Evolutionary conservation across 164 flowering plant species (phyloP).

Genomic region (Stephania japonica): DNA sequence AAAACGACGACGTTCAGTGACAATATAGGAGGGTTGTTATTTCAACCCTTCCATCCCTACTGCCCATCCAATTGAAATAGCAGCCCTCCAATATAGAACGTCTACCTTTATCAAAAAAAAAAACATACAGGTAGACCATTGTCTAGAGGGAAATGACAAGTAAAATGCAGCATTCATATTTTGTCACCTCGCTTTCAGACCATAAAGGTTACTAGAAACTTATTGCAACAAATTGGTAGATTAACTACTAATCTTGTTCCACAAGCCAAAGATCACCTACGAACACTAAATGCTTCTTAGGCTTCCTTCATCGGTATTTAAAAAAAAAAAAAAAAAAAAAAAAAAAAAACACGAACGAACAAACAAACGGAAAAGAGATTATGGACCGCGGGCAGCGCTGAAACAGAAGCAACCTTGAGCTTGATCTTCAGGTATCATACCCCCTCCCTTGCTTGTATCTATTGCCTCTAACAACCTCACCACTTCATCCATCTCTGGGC

Average conservation of each 20-base stretch:
- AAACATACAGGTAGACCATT: background rate
- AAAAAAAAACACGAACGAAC: too few species aligned
- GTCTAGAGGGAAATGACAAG: background rate
- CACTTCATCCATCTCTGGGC: constrained; percentile 88
- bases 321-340: background rate
- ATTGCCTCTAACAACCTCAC: constrained; percentile 73
- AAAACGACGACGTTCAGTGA: too few species aligned
- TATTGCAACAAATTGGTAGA: background rate
- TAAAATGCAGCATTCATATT: background rate
- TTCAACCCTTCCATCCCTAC: too few species aligned
- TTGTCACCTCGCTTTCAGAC: background rate
- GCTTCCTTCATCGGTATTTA: background rate
- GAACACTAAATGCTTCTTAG: background rate
- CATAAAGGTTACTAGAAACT: background rate
- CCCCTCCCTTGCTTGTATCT: constrained; percentile 89
- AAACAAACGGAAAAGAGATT: constrained; percentile 12
- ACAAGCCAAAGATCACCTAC: background rate
- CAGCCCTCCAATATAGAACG: too few species aligned
- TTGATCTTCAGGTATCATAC: constrained; percentile 89
- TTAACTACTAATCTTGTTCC: background rate
- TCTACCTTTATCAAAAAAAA: too few species aligned
- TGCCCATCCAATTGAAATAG: too few species aligned
- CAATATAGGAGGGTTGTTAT: too few species aligned
- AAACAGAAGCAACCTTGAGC: constrained; percentile 54
- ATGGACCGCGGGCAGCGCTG: constrained; percentile 53